Percentiles rank a stretch among this genome's conserved stretches.
Conservation (phyloP, 768 basidiomycete genomes). For the Pholiota conissans region DNA sequence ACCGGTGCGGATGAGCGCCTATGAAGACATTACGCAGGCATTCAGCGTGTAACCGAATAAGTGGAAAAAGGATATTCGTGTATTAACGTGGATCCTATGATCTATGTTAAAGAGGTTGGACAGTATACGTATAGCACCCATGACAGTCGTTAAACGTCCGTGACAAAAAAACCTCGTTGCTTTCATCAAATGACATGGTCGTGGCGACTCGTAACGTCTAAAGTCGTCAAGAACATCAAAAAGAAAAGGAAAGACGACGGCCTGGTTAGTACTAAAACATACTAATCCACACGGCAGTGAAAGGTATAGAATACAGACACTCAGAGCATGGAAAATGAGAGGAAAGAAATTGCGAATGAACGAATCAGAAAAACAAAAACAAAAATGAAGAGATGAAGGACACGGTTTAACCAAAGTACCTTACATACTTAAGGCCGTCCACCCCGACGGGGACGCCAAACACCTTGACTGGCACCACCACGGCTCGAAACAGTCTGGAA, state of each 20-base stretch:
- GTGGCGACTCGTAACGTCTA: not conserved
- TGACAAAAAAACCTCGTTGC: not conserved
- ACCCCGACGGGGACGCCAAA: conserved; percentile 24
- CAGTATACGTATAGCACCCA: not conserved
- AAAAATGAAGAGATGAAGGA: not conserved
- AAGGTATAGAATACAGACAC: not conserved
- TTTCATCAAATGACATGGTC: not conserved
- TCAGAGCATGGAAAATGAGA: not conserved
- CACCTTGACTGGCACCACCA: conserved; percentile 11
- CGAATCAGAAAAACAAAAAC: not conserved
- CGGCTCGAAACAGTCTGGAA: conserved; percentile 56
- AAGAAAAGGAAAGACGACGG: not conserved
- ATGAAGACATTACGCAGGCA: too few relatives aligned
- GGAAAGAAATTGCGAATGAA: not conserved
- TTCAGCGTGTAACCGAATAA: too few relatives aligned
- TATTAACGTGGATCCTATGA: not conserved
- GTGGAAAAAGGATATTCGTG: not conserved
- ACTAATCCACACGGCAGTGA: not conserved
- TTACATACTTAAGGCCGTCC: conserved; percentile 16
- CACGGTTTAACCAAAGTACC: too few relatives aligned
- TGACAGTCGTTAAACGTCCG: not conserved
- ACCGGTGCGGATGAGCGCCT: too few relatives aligned
- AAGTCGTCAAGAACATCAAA: not conserved
- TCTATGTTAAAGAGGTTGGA: not conserved
- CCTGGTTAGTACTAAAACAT: not conserved